Percentiles rank a stretch among this genome's conserved stretches.
phyloP scores from a whole-genome alignment of 2,329 filamentous ascomycete species.

The Aureobasidium sp. region DNA sequence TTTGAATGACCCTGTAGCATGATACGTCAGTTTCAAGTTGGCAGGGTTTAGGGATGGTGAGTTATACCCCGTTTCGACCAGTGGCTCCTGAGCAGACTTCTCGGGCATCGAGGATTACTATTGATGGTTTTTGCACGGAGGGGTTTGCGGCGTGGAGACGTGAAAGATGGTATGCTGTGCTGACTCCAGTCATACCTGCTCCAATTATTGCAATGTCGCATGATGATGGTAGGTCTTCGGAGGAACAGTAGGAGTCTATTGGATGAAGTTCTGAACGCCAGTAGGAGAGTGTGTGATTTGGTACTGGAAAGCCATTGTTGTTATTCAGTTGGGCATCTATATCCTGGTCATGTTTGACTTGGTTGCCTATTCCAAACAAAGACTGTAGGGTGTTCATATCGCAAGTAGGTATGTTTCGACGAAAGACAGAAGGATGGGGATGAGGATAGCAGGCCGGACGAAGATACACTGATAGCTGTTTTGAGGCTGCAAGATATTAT shows the following conservation, averaged over 20 bases:
- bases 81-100: slow-evolving; percentile 44
- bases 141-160: slow-evolving; percentile 15
- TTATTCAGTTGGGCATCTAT: background rate
- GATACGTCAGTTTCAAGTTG: background rate
- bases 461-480: no score
- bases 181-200: slow-evolving; percentile 44
- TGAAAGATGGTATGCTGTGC: slow-evolving; percentile 42
- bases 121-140: slow-evolving; percentile 25
- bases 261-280: slow-evolving; percentile 44
- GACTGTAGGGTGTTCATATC: background rate
- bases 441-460: no score
- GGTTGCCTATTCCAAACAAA: background rate
- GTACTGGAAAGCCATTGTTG: slow-evolving; percentile 31
- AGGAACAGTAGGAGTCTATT: slow-evolving; percentile 37
- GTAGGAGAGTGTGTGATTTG: slow-evolving; percentile 41
- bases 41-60: background rate
- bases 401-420: background rate
- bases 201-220: slow-evolving; percentile 44
- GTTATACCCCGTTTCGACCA: slow-evolving; percentile 39
- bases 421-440: background rate
- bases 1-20: slow-evolving; percentile 38
- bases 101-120: slow-evolving; percentile 47
- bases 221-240: slow-evolving; percentile 26
- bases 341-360: background rate
- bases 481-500: no score